These are phyloP conservation scores for Annulohypoxylon truncatum DNA, from an alignment of 2,329 filamentous ascomycete species.

Conservation along the genomic window DNA sequence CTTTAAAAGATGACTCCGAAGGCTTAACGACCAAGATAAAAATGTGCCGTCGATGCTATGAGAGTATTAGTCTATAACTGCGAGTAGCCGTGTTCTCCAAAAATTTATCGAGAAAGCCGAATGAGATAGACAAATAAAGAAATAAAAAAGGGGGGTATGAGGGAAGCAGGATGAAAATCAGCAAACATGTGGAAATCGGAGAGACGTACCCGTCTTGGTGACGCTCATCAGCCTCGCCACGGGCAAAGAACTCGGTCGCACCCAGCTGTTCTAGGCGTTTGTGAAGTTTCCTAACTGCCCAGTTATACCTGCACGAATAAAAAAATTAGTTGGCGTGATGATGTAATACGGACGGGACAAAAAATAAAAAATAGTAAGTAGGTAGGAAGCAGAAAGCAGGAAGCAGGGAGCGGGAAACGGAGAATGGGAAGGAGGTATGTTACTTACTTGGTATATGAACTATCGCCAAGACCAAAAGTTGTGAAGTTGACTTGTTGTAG, in stretches of 20 bases:
- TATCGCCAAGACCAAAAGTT: constrained; percentile 92
- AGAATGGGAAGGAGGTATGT: neutral
- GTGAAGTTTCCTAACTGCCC: constrained; percentile 87
- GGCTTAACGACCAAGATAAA: constrained; percentile 77
- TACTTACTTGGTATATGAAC: constrained; percentile 86
- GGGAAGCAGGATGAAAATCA: neutral
- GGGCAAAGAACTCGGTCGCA: constrained; percentile 77
- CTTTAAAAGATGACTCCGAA: constrained; percentile 74
- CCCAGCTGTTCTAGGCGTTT: constrained; percentile 87
- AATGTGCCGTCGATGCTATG: constrained; percentile 83
- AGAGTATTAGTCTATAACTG: constrained; percentile 18
- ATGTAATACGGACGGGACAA: constrained; percentile 16
- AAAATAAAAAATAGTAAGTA: neutral
- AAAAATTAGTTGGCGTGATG: constrained; percentile 21
- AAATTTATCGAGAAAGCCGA: neutral
- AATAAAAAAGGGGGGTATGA: neutral
- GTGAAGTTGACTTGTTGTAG: constrained; percentile 78
- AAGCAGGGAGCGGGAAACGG: neutral
- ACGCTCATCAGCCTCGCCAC: constrained; percentile 92
- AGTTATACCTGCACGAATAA: constrained; percentile 77
- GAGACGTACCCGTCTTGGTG: constrained; percentile 79
- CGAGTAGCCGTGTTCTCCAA: neutral
- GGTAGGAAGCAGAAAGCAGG: neutral
- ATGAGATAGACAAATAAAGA: neutral
- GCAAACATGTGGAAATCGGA: constrained; percentile 2